Base-by-base conservation (phyloP, 352 stramenopile genomes). In the Phytophthora pini region DNA sequence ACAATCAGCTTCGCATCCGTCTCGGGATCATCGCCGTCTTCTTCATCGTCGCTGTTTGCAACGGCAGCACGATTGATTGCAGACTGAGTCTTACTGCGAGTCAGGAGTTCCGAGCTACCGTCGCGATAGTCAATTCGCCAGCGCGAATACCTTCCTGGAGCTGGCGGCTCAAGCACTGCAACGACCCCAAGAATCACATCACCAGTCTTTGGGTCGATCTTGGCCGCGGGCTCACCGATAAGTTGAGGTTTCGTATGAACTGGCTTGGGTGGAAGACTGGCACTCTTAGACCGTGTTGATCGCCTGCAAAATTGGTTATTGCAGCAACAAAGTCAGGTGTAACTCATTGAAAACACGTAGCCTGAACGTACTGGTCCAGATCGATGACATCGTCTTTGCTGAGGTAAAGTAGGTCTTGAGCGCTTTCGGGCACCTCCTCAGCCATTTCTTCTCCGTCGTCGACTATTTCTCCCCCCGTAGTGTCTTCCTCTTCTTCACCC, bases 51-150 rank as follows among this genome's bases (percentile, higher is more conserved):
- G 15, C 49, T 56, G 11, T 69, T 36, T 5, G 70, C 49, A 2
- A 76, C 50, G 5, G 34, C 57, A 17, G 82, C 84, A 13, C 68
- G 55, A 2, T 70, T 64, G 27, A 88, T 73, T 0, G 71, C 82
- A 43, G 54, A 48, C 20, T 69, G 52, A 1, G 75, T 60, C 11
- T 79, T 77, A 15, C 34, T 58, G 11, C 32, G 65, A 13, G 50
- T 75, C 52, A 91, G 56, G 31, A 78, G 31, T 34, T 72, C 77
- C 17, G 79, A 84, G 13, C 69, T 83, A 15, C 76, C 82, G 32
- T 93, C 73, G 22, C 60, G 71, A 45, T 82, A 93, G 31, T 90
- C 72, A 31, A 89, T 76, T 29, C 79, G 80, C 82, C 82, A 93
- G 24, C 71, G 71, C 5, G 71, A 79, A 71, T 79, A 75, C 20